Conservation (phyloP, 345 rosid genomes). For the Dipteronia sinensis region DNA sequence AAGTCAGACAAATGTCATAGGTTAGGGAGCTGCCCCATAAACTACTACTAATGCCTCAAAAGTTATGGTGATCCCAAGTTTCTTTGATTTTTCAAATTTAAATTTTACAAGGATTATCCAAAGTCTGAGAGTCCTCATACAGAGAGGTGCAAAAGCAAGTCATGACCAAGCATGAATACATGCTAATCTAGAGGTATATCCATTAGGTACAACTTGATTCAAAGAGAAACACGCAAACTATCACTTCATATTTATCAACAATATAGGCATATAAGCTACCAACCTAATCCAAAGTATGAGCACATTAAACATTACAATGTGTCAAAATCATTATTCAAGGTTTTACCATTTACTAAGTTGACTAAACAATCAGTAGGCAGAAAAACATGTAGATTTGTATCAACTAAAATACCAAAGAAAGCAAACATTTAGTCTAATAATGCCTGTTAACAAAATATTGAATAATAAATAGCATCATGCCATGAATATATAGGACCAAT, state of each 20-base stretch:
- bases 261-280: not conserved
- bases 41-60: not conserved
- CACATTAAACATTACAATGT: too few species aligned
- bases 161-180: not conserved
- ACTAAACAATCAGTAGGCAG: not conserved
- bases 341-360: too few species aligned
- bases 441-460: not conserved
- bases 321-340: too few species aligned
- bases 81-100: too few species aligned
- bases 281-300: too few species aligned
- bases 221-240: not conserved
- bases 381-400: not conserved
- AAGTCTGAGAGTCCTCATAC: too few species aligned
- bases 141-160: not conserved
- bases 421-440: not conserved
- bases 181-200: not conserved
- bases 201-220: not conserved
- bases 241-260: not conserved
- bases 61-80: not conserved
- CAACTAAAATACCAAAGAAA: not conserved
- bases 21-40: not conserved
- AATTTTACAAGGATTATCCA: too few species aligned
- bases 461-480: not conserved
- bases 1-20: too few species aligned
- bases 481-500: not conserved